Evolutionary conservation across 164 flowering plant species (phyloP), one percentile per base, ranked within the genome.

Genomic region (Sextonia rubra): DNA sequence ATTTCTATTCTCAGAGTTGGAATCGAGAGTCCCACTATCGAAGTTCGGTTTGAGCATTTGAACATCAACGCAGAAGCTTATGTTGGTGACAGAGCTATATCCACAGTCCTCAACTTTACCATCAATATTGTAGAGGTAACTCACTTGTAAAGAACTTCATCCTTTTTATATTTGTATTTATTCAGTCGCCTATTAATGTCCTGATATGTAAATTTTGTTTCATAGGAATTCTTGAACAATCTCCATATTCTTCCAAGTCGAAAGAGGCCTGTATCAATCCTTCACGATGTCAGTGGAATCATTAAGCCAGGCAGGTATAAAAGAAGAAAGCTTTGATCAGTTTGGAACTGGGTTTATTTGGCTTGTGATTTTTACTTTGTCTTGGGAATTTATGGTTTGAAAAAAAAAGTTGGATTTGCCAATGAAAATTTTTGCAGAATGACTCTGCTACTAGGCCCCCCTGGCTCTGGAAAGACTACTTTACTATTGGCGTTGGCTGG

Each of bases 11-110:
- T 25, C 67, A 64, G 67, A 29, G 67, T 64, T 64, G 67, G 67
- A 29, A 64, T 64, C 17, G 67, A 27, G 47, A 9, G 27, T 27
- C 47, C 47, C 12, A 64, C 23, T 3, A 14, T 64, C 14, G 67
- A 64, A 29, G 67, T 64, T 7, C 77, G 95, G 74, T 94, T 83
- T 71, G 84, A 90, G 81, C 76, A 89, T 71, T 80, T 91, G 71
- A 88, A 80, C 2, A 70, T 93, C 0, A 91, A 87, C 74, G 98
- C 94, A 0, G 84, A 91, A 64, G 88, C 90, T 72, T 73, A 82
- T 25, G 67, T 64, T 1, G 67, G 67, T 29, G 15, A 47, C 22
- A 64, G 67, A 27, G 44, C 32, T 17, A 3, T 64, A 29, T 47
- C 67, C 4, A 64, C 44, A 4, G 44, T 64, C n/a, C 20, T 29